A percentile compares a stretch with the other conserved stretches of the same genome.
Evolutionary conservation across 805 yeast genomes (phyloP).

Genomic region (Kazachstania psychrophila): DNA sequence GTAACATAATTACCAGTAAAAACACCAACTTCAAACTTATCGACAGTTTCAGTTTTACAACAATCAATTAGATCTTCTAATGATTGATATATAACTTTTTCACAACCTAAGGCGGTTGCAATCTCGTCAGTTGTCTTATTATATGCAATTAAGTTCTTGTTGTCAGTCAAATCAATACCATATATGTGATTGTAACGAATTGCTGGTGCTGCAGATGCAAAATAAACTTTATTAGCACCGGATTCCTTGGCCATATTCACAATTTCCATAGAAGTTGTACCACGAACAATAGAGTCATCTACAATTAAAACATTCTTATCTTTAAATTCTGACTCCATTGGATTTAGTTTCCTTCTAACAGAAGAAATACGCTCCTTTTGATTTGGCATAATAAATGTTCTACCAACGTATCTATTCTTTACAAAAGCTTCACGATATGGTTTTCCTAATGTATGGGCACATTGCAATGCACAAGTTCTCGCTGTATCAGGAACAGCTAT

Average conservation of each 20-base stretch:
- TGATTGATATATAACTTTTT: constrained; percentile 79
- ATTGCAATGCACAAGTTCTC: constrained; percentile 88
- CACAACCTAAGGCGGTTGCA: constrained; percentile 76
- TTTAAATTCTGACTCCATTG: constrained; percentile 87
- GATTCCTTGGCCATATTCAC: constrained; percentile 98
- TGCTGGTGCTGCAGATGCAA: constrained; percentile 98
- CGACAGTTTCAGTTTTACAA: constrained; percentile 41
- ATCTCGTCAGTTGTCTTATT: constrained; percentile 66
- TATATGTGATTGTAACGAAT: constrained; percentile 91
- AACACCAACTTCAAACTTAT: constrained; percentile 87
- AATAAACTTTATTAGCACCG: constrained; percentile 89
- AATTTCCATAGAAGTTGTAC: constrained; percentile 93
- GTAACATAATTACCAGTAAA: constrained; percentile 92
- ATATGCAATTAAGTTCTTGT: constrained; percentile 86
- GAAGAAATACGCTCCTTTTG: constrained; percentile 89
- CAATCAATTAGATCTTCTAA: constrained; percentile 76
- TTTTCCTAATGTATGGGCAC: constrained; percentile 69
- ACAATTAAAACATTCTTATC: constrained; percentile 81
- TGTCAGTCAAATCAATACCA: constrained; percentile 95
- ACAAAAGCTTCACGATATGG: constrained; percentile 97
- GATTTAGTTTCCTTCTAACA: constrained; percentile 89
- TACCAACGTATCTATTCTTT: constrained; percentile 91
- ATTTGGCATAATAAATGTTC: constrained; percentile 98
- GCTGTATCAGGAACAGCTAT: constrained; percentile 98
- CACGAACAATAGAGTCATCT: constrained; percentile 95